Base-by-base conservation (phyloP, 2,329 filamentous ascomycete genomes). In the Diplodia corticola region DNA sequence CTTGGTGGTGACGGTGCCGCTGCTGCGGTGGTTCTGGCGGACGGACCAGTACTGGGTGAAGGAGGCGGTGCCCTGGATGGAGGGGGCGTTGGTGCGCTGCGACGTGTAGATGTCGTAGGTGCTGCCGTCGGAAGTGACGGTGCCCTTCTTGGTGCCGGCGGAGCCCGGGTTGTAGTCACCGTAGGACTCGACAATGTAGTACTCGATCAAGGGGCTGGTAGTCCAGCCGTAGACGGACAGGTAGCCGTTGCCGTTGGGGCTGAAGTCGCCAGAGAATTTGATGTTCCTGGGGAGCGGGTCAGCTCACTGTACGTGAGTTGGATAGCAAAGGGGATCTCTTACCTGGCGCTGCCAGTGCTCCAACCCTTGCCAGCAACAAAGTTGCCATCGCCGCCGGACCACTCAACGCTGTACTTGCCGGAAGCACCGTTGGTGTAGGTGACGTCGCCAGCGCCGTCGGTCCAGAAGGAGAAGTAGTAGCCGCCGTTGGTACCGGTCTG, bases 391-490 rank as follows among this genome's bases (percentile, higher is more conserved):
- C 80, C 82, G 37, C 75, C 78, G 59, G 76, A 75, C 85, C 85
- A 87, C 4, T 63, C 76, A 6, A 84, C 77, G 68, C 78, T 81
- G 79, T 85, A 86, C 67, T 75, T 73, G 26, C 86, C 85, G 22
- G 75, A 81, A 4, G 75, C 73, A 22, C 80, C 82, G 75, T 87
- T 88, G 72, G 81, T 85, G 78, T 88, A 88, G 46, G 78, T 82
- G 7, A 84, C 82, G 49, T 76, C 72, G 44, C 77, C 80, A n/a
- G 75, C 78, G 33, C 82, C 82, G 67, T 88, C 85, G 65, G 82
- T 85, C 84, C 84, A 88, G 79, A 81, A 87, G 9, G 83, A 85
- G 76, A 85, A 88, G 79, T 83, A 88, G 78, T 81, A 88, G 64
- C 85, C 85, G 71, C 85, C 83, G 77, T 84, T 78, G 6, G 79